Conservation (phyloP, 2,329 filamentous ascomycete species). For the Aspergillus sojae region DNA sequence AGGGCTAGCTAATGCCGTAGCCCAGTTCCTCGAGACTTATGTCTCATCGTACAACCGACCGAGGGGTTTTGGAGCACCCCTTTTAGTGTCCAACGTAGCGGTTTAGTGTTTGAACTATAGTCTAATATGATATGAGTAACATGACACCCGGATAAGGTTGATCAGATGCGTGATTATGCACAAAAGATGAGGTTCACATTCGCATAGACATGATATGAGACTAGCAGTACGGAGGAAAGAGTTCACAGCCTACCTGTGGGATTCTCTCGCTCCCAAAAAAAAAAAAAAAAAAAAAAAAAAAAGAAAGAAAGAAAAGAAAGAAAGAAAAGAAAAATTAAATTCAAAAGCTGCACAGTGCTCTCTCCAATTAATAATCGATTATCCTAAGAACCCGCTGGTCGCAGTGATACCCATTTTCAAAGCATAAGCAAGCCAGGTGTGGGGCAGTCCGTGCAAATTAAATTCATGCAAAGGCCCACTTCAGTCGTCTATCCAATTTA, state of each 20-base stretch:
- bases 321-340: not conserved
- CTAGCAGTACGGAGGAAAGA: too few relatives aligned
- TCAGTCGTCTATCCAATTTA: not conserved
- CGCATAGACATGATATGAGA: not conserved
- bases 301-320: not conserved
- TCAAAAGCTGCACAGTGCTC: not conserved
- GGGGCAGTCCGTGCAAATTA: constrained; percentile 1
- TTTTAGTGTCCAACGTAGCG: not conserved
- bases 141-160: too few relatives aligned
- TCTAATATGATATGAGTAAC: not conserved
- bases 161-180: too few relatives aligned
- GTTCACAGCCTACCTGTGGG: not conserved
- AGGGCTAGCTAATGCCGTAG: not conserved
- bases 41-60: too few relatives aligned
- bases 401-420: not conserved
- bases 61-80: too few relatives aligned
- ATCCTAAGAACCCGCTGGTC: not conserved
- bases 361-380: not conserved
- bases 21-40: not conserved
- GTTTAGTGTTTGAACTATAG: too few relatives aligned
- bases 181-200: not conserved
- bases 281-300: not conserved
- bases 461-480: not conserved
- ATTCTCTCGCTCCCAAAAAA: not conserved
- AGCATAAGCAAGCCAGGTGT: not conserved